phyloP scores from a whole-genome alignment of 192 early-diverging fungal genomes.

The Podila clonocystis region DNA sequence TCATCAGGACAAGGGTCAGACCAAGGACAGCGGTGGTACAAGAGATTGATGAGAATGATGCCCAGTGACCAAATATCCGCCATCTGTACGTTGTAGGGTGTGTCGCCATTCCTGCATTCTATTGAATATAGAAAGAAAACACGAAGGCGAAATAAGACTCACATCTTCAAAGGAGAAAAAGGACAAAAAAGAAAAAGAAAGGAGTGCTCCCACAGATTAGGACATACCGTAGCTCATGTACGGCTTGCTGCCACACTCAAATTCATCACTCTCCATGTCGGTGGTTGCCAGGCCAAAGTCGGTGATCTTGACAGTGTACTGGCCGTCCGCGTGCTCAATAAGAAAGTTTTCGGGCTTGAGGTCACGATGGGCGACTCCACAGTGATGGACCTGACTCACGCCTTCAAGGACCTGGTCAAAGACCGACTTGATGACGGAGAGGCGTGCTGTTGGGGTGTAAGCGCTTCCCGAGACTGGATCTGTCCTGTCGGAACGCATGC shows the following conservation, averaged over 20 bases:
- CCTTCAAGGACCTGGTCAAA: constrained; percentile 80
- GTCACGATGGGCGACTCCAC: constrained; percentile 88
- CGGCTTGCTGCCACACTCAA: constrained; percentile 84
- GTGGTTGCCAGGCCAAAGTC: constrained; percentile 94
- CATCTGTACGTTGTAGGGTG: constrained; percentile 64
- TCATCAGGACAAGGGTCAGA: constrained; percentile 67
- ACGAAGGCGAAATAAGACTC: neutral
- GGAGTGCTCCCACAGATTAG: neutral
- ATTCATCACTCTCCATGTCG: constrained; percentile 82
- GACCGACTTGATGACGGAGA: constrained; percentile 68
- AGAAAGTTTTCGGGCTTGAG: constrained; percentile 88
- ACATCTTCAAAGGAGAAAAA: neutral
- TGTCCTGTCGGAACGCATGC: constrained; percentile 47
- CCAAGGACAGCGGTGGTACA: constrained; percentile 80
- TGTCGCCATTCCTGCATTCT: constrained; percentile 59
- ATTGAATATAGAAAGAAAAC: neutral
- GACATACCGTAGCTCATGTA: constrained; percentile 60
- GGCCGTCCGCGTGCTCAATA: constrained; percentile 38
- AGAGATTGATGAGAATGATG: constrained; percentile 76
- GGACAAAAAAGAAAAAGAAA: neutral
- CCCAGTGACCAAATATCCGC: constrained; percentile 81
- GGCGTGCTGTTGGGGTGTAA: constrained; percentile 69
- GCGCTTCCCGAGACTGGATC: constrained; percentile 52
- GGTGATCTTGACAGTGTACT: constrained; percentile 75
- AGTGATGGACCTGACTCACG: constrained; percentile 77